Conservation (phyloP, 2,329 filamentous ascomycete genomes). For the Exophiala lecanii-corni region DNA sequence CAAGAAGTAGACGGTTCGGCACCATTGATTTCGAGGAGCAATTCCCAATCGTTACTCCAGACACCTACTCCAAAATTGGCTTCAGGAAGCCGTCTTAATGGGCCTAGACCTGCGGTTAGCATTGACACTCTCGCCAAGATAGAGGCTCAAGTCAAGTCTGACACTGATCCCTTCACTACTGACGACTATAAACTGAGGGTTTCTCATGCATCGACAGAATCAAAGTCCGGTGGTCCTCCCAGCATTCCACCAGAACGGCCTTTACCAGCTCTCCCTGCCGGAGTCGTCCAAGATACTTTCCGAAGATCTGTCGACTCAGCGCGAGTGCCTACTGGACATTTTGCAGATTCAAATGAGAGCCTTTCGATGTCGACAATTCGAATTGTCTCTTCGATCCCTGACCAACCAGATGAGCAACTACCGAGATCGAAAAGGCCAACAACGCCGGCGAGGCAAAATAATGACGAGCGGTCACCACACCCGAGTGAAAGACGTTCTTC, state of each 20-base stretch:
- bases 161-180: not conserved
- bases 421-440: not conserved
- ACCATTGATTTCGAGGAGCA: too few species aligned
- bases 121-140: slow-evolving; percentile 19
- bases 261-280: slow-evolving; percentile 17
- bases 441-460: too few species aligned
- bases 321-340: too few species aligned
- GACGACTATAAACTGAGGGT: not conserved
- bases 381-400: not conserved
- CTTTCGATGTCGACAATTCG: slow-evolving; percentile 1
- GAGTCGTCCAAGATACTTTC: not conserved
- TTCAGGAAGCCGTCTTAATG: too few species aligned
- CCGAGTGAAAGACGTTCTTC: not conserved
- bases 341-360: not conserved
- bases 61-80: too few species aligned
- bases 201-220: slow-evolving; percentile 1
- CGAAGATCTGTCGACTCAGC: not conserved
- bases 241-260: slow-evolving; percentile 20
- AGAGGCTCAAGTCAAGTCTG: slow-evolving; percentile 17
- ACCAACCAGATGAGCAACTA: not conserved
- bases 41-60: not conserved
- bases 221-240: slow-evolving; percentile 11
- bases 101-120: slow-evolving; percentile 13
- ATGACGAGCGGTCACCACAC: too few species aligned
- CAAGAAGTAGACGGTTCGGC: too few species aligned